Evolutionary conservation across 805 yeast species (phyloP).

Genomic region (Candida broadrunensis): DNA sequence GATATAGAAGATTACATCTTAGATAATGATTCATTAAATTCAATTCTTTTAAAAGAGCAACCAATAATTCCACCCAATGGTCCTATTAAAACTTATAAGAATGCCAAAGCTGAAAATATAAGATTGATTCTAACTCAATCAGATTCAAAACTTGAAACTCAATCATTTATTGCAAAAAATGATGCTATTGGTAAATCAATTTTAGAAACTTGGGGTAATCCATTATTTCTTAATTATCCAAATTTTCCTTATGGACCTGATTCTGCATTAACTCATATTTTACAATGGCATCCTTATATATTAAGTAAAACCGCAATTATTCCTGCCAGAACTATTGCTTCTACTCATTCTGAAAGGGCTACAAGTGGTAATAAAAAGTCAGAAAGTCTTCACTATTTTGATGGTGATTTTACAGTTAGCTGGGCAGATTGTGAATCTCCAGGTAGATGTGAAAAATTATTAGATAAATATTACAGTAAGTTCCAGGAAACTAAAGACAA

Average conservation of each 20-base stretch:
- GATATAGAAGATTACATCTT: slow-evolving; percentile 61
- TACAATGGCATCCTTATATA: slow-evolving; percentile 92
- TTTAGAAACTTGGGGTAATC: slow-evolving; percentile 79
- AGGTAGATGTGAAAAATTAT: slow-evolving; percentile 50
- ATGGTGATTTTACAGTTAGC: slow-evolving; percentile 67
- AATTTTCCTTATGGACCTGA: slow-evolving; percentile 59
- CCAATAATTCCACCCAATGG: slow-evolving; percentile 73
- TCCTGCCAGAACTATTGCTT: slow-evolving; percentile 43
- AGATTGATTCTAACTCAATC: slow-evolving; percentile 70
- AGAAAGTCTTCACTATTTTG: slow-evolving; percentile 32
- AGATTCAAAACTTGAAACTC: slow-evolving; percentile 57
- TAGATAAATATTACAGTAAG: slow-evolving; percentile 23
- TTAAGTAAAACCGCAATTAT: slow-evolving; percentile 72
- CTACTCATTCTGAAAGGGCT: slow-evolving; percentile 24
- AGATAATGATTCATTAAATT: slow-evolving; percentile 56
- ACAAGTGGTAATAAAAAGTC: slow-evolving; percentile 34
- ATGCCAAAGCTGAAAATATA: slow-evolving; percentile 51
- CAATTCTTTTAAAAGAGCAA: slow-evolving; percentile 62
- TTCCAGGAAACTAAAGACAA: slow-evolving; percentile 6
- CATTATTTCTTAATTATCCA: slow-evolving; percentile 63
- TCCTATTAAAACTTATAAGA: slow-evolving; percentile 64
- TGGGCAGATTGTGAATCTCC: slow-evolving; percentile 56
- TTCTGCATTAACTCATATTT: slow-evolving; percentile 76
- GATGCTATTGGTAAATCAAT: slow-evolving; percentile 62
- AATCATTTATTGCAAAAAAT: slow-evolving; percentile 70